Evolutionary conservation across 495 filamentous ascomycete species (phyloP), one percentile per base, ranked within the genome.

Genomic region (Terfezia boudieri): DNA sequence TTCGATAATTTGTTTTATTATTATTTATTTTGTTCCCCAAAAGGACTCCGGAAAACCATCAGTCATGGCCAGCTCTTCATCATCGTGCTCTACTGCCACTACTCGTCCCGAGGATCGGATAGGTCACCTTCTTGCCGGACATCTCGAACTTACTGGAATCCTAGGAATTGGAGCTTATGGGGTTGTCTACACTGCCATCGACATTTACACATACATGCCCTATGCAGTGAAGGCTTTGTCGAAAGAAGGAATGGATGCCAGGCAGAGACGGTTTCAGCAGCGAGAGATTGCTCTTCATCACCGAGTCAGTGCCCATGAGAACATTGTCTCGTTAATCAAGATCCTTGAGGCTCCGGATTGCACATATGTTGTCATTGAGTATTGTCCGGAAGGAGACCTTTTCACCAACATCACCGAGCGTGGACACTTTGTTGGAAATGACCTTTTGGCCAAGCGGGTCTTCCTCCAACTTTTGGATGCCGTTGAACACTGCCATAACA

Each of bases 391-490:
- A 68, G 90, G 90, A 58, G 90, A 99, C 69, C 71, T 99, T 53
- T 99, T 99, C 69, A 81, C 81, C 62, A 94, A 84, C 66, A 99
- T 99, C 68, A 96, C 92, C 53, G 90, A 99, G 67, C 77, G 83
- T 62, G 83, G 86, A 59, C 81, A 83, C 62, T 99, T 89, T 70
- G 80, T 94, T 56, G 84, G 86, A 67, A 89, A 94, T 72, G 92
- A 99, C 70, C 70, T 74, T 60, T 74, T 92, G 71, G 86, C 81
- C 76, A 88, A 80, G 69, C 74, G 73, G 53, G 83, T 84, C 50
- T 96, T 95, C 68, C 80, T 99, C 54, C 90, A 99, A 68, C 84
- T 96, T 66, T 70, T 99, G 77, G 86, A 95, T 76, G 92, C 90
- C 69, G 92, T 99, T 60, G 83, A 86, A 61, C 82, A 86, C 67